Evolutionary conservation across 75 land plant genomes (phyloP), one percentile per base, ranked within the genome.

Genomic region (Pinus albicaulis): DNA sequence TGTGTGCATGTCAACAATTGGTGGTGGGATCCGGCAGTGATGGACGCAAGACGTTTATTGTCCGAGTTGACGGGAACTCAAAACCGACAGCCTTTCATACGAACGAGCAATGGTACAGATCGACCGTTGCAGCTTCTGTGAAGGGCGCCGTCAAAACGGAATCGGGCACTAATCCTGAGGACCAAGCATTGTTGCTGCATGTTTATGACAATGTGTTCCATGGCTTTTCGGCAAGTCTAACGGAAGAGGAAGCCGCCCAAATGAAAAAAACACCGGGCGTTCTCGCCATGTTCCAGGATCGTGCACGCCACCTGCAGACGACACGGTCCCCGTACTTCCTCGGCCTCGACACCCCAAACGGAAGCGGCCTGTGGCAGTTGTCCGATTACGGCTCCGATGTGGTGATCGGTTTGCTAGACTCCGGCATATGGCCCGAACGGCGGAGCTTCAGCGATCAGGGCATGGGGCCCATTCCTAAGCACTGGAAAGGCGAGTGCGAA

Each of bases 151-250:
- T 31, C 31, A 31, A 31, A 31, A 31, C 31, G 31, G 31, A 31
- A 31, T 31, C 31, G 31, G 1, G 31, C 31, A 31, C 31, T 31
- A n/a, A n/a, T n/a, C 2, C 31, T 31, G 2, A 31, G 31, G 31
- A 31, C 2, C 22, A 34, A 1, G 74, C 36, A 0, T 16, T 44
- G 17, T 12, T 83, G 57, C 77, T 90, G 56, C 87, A 93, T 85
- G 76, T 82, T 58, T 93, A 93, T 83, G 44, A 74, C 28, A 72
- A 71, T 57, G 84, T 85, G 71, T 78, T 84, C 59, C 86, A 75
- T 13, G 96, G 96, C 36, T 93, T 93, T 86, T 87, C 96, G 48
- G 92, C 94, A 23, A 34, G 55, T 24, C 82, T 93, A 63, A 76
- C 90, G 2, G 25, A 31, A 31, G 31, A 31, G 31, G 31, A 31